phyloP scores from a whole-genome alignment of 2,329 filamentous ascomycete genomes.

The Gaeumannomyces tritici region DNA sequence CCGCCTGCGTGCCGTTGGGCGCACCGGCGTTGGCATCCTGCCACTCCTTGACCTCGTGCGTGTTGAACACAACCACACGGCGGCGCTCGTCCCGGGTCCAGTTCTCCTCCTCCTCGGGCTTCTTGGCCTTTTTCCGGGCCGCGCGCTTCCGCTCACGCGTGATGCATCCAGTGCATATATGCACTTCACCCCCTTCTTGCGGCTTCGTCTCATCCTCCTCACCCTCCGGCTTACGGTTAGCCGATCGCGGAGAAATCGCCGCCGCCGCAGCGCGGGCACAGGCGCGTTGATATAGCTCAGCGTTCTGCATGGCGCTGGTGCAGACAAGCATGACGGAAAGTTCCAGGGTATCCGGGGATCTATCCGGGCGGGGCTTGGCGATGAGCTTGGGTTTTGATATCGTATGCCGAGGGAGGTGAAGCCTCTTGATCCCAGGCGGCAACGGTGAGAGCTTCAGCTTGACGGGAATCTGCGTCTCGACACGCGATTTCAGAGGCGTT shows the following conservation, averaged over 20 bases:
- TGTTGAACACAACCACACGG: slow-evolving; percentile 86
- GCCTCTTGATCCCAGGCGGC: slow-evolving; percentile 64
- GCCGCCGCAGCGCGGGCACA: slow-evolving; percentile 46
- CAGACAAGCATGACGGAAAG: slow-evolving; percentile 77
- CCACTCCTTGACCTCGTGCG: slow-evolving; percentile 79
- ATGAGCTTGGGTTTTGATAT: slow-evolving; percentile 92
- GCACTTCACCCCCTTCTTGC: slow-evolving; percentile 84
- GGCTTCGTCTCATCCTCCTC: slow-evolving; percentile 60
- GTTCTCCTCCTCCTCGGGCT: slow-evolving; percentile 81
- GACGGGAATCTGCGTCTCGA: slow-evolving; percentile 93
- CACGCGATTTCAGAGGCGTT: slow-evolving; percentile 73
- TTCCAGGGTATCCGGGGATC: slow-evolving; percentile 65
- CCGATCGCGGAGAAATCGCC: slow-evolving; percentile 17
- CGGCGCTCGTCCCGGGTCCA: slow-evolving; percentile 75
- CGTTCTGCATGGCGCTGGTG: slow-evolving; percentile 80
- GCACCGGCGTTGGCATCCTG: slow-evolving; percentile 37
- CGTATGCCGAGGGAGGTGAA: slow-evolving; percentile 81
- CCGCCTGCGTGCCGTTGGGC: slow-evolving; percentile 30
- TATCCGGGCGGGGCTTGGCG: slow-evolving; percentile 58
- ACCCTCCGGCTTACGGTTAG: slow-evolving; percentile 29
- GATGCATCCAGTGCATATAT: slow-evolving; percentile 88
- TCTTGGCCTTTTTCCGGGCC: slow-evolving; percentile 85
- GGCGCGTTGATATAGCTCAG: slow-evolving; percentile 56
- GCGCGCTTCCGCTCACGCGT: slow-evolving; percentile 84
- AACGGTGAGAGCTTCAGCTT: slow-evolving; percentile 69